Base-by-base conservation (phyloP, 1,139 yeast species). In the Scheffersomyces lignicola region DNA sequence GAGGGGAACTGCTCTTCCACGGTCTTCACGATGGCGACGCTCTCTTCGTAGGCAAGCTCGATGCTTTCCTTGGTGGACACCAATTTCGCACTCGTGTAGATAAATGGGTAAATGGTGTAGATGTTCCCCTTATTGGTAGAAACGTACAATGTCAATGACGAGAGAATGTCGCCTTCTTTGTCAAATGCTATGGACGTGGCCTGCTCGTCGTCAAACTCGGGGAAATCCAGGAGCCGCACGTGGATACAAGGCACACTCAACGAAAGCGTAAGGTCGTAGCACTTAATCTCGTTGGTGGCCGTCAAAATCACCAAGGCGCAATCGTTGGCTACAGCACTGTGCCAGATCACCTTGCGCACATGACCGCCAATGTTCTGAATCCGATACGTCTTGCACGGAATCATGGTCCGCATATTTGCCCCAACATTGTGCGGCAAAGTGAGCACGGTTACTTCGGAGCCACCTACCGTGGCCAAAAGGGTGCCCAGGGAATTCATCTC, bases 171-270 rank as follows among this genome's bases (percentile, higher is more conserved):
- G 3, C 36, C 31, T 2, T 40, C 29, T 0, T 72, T 62, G 1
- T 73, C 76, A 48, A 65, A 68, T 0, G 62, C 35, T 5, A 69
- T 62, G 3, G 72, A 63, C 2, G 51, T 46, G 3, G 59, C 61
- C 9, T 47, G 45, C 17, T 38, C 36, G n/a, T 43, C 43, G 3
- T 40, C 32, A 18, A 58, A 53, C 13, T 36, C 39, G 1, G 38
- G 36, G 12, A 31, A 36, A 0, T 37, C 26, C 6, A 39, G 42
- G 32, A 65, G 48, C 29, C 56, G 47, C 11, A 67, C 33, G 2
- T 34, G 14, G 18, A 62, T 29, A 36, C 50, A 51, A 1, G 74
- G 73, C 3, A 40, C 31, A 4, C 41, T 36, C 4, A 48, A 41
- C 0, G 67, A 57, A 17, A 52, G 43, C 3, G 54, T 45, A 11